Conservation (phyloP, 495 filamentous ascomycete genomes). For the Lasiosphaeriaceae sp. region DNA sequence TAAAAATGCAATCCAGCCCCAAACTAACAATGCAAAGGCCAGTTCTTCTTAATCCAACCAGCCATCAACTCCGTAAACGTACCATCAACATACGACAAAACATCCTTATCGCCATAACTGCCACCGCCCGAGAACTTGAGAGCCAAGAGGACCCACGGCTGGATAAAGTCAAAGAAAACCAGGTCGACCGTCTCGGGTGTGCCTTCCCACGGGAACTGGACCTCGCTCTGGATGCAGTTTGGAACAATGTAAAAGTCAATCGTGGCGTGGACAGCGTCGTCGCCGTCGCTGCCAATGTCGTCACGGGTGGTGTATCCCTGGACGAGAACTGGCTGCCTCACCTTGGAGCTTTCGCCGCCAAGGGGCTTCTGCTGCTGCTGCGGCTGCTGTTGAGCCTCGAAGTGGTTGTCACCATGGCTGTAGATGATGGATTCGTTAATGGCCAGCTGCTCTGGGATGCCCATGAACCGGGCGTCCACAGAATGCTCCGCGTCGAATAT, state of each 20-base stretch:
- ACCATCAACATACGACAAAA: conserved; percentile 61
- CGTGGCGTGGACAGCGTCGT: conserved; percentile 78
- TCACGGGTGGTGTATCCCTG: conserved; percentile 89
- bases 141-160: conserved; percentile 71
- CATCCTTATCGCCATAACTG: conserved; percentile 52
- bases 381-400: neutral
- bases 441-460: conserved; percentile 36
- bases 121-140: conserved; percentile 62
- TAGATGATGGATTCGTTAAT: conserved; percentile 26
- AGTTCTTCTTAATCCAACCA: conserved; percentile 75
- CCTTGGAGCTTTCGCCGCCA: neutral
- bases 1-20: neutral
- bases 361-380: conserved; percentile 26
- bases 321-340: conserved; percentile 41
- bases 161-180: conserved; percentile 87
- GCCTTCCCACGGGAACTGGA: conserved; percentile 45
- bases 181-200: conserved; percentile 73
- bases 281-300: conserved; percentile 79
- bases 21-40: conserved; percentile 36
- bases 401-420: neutral
- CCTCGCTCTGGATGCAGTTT: conserved; percentile 70
- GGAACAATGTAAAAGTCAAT: conserved; percentile 75
- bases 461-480: conserved; percentile 32
- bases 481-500: conserved; percentile 40
- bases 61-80: conserved; percentile 72